A percentile compares a stretch with the other conserved stretches of the same genome.
Conservation (phyloP, 225 moss, liverwort and hornwort genomes). For the Thuidium tamariscinum region DNA sequence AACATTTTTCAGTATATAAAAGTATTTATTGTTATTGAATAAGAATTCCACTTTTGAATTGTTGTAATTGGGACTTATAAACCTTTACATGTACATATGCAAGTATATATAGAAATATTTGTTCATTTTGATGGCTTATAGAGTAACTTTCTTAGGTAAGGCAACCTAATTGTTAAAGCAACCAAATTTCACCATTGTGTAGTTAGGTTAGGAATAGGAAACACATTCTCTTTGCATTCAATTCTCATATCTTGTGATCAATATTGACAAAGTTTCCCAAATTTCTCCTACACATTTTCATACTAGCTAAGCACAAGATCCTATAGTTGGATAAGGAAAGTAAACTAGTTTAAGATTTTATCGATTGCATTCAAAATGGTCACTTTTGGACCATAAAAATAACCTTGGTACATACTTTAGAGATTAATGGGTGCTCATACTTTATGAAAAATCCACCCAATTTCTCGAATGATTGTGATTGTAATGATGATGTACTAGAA, state of each 20-base stretch:
- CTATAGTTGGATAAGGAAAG: neutral
- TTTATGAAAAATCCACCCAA: neutral
- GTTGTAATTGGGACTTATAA: no score
- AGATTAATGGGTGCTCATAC: neutral
- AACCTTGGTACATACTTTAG: no score
- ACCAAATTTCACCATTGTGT: no score
- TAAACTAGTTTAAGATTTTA: neutral
- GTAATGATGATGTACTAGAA: accelerated
- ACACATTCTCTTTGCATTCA: neutral
- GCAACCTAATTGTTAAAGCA: no score
- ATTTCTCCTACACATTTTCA: neutral
- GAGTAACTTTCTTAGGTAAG: no score
- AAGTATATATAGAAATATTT: no score
- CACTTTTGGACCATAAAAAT: neutral
- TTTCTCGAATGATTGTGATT: neutral
- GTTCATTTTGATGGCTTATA: no score
- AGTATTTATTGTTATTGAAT: no score
- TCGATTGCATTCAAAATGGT: neutral
- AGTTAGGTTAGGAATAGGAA: no score
- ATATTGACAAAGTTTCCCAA: neutral
- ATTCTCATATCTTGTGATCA: neutral
- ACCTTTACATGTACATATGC: no score
- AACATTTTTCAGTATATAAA: no score
- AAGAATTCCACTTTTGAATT: no score
- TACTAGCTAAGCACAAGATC: neutral